These are phyloP conservation scores for Coemansia reversa DNA, from an alignment of 192 early-diverging fungal species.

Conservation along the genomic window DNA sequence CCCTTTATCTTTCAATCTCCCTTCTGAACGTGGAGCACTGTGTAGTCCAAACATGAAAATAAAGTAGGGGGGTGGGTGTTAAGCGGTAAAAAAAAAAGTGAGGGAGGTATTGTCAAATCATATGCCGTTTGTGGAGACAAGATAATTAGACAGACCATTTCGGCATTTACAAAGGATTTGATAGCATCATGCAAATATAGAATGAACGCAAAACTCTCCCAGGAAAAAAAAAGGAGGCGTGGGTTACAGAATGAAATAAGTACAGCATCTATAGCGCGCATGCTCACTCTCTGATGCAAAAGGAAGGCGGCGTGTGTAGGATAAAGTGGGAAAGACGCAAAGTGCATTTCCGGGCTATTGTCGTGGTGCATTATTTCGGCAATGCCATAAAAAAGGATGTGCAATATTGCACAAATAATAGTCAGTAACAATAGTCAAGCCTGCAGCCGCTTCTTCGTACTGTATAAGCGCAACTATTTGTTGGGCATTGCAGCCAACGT, in stretches of 20 bases:
- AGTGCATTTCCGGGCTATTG: conserved; percentile 12
- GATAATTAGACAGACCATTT: conserved; percentile 17
- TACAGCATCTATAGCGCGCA: not conserved
- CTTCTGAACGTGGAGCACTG: not conserved
- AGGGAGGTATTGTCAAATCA: conserved; percentile 13
- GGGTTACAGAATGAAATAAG: conserved; percentile 12
- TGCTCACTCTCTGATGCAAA: not conserved
- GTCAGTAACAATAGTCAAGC: conserved; percentile 26
- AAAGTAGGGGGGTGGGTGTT: not conserved
- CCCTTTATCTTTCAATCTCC: too few relatives aligned
- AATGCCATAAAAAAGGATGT: conserved; percentile 15
- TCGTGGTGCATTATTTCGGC: conserved; percentile 22
- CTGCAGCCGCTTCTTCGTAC: too few relatives aligned
- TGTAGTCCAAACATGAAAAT: too few relatives aligned
- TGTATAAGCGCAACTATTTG: too few relatives aligned
- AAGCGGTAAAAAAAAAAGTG: conserved; percentile 2
- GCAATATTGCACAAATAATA: conserved; percentile 33
- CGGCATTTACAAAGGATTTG: conserved; percentile 8
- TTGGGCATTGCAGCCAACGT: too few relatives aligned
- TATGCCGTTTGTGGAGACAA: conserved; percentile 12
- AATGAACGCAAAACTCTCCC: too few relatives aligned
- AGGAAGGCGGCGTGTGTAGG: conserved; percentile 5
- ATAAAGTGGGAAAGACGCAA: conserved; percentile 8
- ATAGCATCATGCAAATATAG: conserved; percentile 13
- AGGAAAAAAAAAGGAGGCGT: conserved; percentile 12